phyloP scores from a whole-genome alignment of 202 grass and related monocot species.

The Elaeis oleifera region DNA sequence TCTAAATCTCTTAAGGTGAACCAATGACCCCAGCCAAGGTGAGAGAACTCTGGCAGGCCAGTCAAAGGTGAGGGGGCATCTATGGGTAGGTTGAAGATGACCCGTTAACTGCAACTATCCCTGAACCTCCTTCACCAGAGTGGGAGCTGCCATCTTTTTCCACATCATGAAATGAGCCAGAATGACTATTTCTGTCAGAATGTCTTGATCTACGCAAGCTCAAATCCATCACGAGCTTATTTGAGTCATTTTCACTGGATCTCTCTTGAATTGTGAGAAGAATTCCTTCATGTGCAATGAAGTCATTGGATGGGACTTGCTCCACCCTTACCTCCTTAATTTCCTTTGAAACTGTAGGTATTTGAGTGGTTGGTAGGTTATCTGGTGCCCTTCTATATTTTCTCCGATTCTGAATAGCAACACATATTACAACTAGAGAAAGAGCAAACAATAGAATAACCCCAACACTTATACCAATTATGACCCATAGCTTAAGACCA shows the following conservation, averaged over 20 bases:
- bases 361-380: slow-evolving; percentile 39
- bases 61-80: slow-evolving; percentile 40
- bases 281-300: slow-evolving; percentile 58
- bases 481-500: slow-evolving; percentile 90
- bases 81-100: slow-evolving; percentile 31
- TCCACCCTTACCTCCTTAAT: slow-evolving; percentile 74
- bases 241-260: slow-evolving; percentile 28
- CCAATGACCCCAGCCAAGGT: slow-evolving; percentile 97
- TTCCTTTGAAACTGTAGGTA: slow-evolving; percentile 74
- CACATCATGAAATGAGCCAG: slow-evolving; percentile 22
- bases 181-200: slow-evolving; percentile 46
- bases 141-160: slow-evolving; percentile 40
- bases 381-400: slow-evolving; percentile 41
- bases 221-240: slow-evolving; percentile 39
- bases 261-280: slow-evolving; percentile 48
- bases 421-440: slow-evolving; percentile 58
- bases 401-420: slow-evolving; percentile 51
- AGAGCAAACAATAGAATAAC: slow-evolving; percentile 66
- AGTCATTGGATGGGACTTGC: slow-evolving; percentile 42
- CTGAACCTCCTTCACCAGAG: slow-evolving; percentile 21
- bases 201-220: slow-evolving; percentile 31
- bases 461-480: slow-evolving; percentile 77
- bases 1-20: slow-evolving; percentile 93
- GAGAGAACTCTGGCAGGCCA: slow-evolving; percentile 79
- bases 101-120: slow-evolving; percentile 25